Evolutionary conservation across 306 rosid genomes (phyloP), one percentile per base, ranked within the genome.

Genomic region (Glycine tomentella): DNA sequence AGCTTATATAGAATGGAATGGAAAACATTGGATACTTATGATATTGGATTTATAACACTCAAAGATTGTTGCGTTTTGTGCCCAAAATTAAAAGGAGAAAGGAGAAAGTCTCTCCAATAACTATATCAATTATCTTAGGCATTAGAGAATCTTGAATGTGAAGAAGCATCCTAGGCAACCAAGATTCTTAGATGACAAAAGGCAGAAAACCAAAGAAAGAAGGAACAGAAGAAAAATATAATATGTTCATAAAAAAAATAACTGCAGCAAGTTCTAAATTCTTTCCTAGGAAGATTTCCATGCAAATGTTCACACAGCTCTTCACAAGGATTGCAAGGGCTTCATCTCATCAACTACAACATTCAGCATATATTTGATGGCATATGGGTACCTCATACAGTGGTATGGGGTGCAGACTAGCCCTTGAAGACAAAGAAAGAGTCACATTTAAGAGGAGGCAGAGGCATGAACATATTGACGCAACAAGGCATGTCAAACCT

Each of bases 381-480:
- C 69, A 49, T 7, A 36, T 78, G 59, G 57, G 44, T 77, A 44
- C 66, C 70, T 9, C 11, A 74, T 4, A 65, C 45, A 58, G 50
- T 57, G 59, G 67, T 40, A 87, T 84, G 89, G 83, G 73, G 55
- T 78, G 87, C 72, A 81, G 79, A 70, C 56, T 59, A 34, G 74
- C 76, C 59, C 63, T 51, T 64, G 81, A 79, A 80, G 86, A 80
- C 38, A 86, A 68, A 51, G 78, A 55, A 59, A 71, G 66, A 69
- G 50, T 1, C 51, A 53, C 51, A 56, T 33, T 63, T 34, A 66
- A 46, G 25, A 34, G 76, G 71, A 80, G 50, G 70, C 75, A 49
- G 59, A 76, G 25, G 65, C 48, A 57, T 50, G 78, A 50, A 2
- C 77, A 31, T 9, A 33, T 38, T 76, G 74, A 65, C 8, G 8